Evolutionary conservation across 2,329 filamentous ascomycete species (phyloP).

Genomic region (Botrytis galanthina): DNA sequence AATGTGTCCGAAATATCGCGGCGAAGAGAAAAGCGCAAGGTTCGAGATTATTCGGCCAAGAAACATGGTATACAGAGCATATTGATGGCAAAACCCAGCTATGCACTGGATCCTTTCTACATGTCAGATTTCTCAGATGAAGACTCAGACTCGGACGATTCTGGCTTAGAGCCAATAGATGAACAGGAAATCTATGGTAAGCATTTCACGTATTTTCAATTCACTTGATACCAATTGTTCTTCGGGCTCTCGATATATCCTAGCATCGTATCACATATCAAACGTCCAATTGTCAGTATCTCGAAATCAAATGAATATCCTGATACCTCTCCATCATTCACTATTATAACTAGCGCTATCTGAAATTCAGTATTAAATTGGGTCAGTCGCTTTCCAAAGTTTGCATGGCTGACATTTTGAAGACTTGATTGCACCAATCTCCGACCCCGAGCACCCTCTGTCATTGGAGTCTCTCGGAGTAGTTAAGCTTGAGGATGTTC

Average conservation of each 20-base stretch:
- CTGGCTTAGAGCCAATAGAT: conserved; percentile 79
- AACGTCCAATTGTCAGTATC: not conserved
- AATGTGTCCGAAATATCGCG: conserved; percentile 86
- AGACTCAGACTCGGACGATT: conserved; percentile 48
- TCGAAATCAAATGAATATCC: not conserved
- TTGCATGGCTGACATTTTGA: conserved; percentile 39
- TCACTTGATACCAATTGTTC: not conserved
- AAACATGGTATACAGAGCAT: conserved; percentile 34
- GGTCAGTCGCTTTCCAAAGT: not conserved
- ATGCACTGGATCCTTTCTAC: conserved; percentile 39
- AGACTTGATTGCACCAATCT: conserved; percentile 94
- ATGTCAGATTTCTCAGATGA: conserved; percentile 37
- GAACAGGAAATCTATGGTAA: conserved; percentile 95
- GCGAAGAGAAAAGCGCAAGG: conserved; percentile 57
- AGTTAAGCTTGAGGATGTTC: conserved; percentile 92
- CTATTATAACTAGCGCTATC: not conserved
- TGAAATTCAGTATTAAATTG: not conserved
- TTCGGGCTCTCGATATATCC: not conserved
- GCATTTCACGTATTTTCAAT: conserved; percentile 16
- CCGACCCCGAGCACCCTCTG: conserved; percentile 93
- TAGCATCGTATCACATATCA: not conserved
- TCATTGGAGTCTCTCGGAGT: conserved; percentile 91
- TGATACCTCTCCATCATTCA: not conserved
- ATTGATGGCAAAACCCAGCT: conserved; percentile 34
- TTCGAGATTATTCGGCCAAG: conserved; percentile 43